Conservation (phyloP, 495 filamentous ascomycete species). For the Poronia punctata region DNA sequence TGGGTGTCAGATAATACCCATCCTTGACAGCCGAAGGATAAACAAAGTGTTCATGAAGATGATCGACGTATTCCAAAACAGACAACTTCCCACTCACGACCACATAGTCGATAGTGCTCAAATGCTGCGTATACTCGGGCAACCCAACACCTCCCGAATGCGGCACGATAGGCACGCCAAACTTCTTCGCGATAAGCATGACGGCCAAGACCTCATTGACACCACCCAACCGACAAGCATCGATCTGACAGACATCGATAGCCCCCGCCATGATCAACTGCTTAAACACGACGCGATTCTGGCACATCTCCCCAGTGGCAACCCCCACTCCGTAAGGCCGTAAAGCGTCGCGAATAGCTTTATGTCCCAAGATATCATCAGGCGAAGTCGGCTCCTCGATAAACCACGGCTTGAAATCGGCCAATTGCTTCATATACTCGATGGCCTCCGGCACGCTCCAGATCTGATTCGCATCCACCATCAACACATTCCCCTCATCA, state of each 20-base stretch:
- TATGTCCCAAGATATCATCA: constrained; percentile 87
- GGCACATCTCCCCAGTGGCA: constrained; percentile 94
- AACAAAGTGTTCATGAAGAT: constrained; percentile 89
- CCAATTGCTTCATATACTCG: constrained; percentile 74
- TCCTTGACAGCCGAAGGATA: constrained; percentile 73
- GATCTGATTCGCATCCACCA: constrained; percentile 95
- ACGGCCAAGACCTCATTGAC: constrained; percentile 91
- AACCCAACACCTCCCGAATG: constrained; percentile 86
- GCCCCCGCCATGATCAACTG: constrained; percentile 73
- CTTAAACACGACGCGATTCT: constrained; percentile 93
- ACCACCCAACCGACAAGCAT: constrained; percentile 85
- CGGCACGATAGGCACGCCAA: constrained; percentile 74
- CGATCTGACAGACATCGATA: constrained; percentile 84
- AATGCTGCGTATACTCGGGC: constrained; percentile 90
- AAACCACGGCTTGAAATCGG: constrained; percentile 88
- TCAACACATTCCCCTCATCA: constrained; percentile 78
- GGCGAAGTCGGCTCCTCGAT: constrained; percentile 96
- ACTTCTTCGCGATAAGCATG: constrained; percentile 85
- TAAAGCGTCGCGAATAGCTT: constrained; percentile 73
- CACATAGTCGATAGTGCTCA: constrained; percentile 92
- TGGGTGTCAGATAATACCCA: constrained; percentile 83
- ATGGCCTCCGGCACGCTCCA: constrained; percentile 93
- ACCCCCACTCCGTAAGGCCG: constrained; percentile 70
- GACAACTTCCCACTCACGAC: constrained; percentile 74
- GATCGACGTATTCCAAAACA: constrained; percentile 86